Percentiles rank a stretch among this genome's conserved stretches.
Conservation (phyloP, 495 filamentous ascomycete species). For the Lasiosphaeria miniovina region DNA sequence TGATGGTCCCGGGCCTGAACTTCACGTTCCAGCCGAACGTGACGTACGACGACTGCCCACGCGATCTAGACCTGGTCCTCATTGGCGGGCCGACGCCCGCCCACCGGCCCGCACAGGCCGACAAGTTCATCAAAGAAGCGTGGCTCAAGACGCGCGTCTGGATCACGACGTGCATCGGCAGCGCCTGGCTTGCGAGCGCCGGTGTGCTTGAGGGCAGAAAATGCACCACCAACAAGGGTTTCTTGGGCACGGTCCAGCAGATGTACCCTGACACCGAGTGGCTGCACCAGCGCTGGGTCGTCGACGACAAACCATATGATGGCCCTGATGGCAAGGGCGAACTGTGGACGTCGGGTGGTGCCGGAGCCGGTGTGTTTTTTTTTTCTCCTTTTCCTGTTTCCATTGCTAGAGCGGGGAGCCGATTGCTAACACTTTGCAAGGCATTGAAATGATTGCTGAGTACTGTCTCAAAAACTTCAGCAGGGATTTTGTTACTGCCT, state of each 20-base stretch:
- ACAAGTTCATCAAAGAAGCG: conserved; percentile 24
- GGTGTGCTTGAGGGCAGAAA: conserved; percentile 20
- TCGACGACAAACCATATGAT: conserved; percentile 21
- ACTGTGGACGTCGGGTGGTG: conserved; percentile 26
- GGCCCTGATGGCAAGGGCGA: conserved; percentile 20
- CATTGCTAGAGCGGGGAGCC: neutral
- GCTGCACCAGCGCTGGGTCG: conserved; percentile 24
- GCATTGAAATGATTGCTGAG: conserved; percentile 27
- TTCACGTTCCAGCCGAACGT: conserved; percentile 17
- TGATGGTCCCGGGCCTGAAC: conserved; percentile 9
- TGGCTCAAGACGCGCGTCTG: conserved; percentile 21
- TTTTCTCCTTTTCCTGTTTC: neutral
- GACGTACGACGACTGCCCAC: conserved; percentile 25
- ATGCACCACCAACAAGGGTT: conserved; percentile 20
- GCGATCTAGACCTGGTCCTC: conserved; percentile 24
- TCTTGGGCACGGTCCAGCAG: conserved; percentile 11
- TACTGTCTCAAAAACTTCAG: conserved; percentile 24
- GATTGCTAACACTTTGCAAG: conserved; percentile 7
- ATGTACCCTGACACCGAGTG: conserved; percentile 19
- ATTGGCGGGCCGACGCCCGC: conserved; percentile 22
- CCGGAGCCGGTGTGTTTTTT: conserved; percentile 20
- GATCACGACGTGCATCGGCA: conserved; percentile 28
- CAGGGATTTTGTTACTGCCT: conserved; percentile 18
- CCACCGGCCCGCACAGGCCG: conserved; percentile 18
- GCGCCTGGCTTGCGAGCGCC: conserved; percentile 20